Evolutionary conservation across 768 basidiomycete species (phyloP).

Genomic region (Tylopilus felleus): DNA sequence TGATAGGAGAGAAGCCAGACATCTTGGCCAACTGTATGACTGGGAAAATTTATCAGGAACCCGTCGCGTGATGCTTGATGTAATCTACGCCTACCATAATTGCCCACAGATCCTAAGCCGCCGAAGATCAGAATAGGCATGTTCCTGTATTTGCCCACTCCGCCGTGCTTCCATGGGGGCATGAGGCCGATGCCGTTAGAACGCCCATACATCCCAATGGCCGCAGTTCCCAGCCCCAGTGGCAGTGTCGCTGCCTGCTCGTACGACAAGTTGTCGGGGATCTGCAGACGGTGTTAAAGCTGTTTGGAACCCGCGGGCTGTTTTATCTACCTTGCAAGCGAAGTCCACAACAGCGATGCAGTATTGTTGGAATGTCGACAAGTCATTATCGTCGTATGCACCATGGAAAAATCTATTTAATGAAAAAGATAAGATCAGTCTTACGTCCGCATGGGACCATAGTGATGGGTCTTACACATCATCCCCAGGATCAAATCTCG

Average conservation of each 20-base stretch:
- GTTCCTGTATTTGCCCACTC: constrained; percentile 40
- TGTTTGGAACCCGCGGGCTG: background rate
- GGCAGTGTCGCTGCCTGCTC: constrained; percentile 50
- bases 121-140: constrained; percentile 48
- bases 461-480: constrained; percentile 40
- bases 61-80: constrained; percentile 3
- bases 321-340: constrained; percentile 36
- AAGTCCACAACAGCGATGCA: constrained; percentile 39
- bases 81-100: constrained; percentile 38
- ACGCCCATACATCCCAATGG: constrained; percentile 45
- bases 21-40: constrained; percentile 40
- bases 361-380: constrained; percentile 45
- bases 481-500: constrained; percentile 48
- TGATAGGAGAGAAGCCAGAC: constrained; percentile 38
- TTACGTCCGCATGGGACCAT: constrained; percentile 4
- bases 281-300: constrained; percentile 30
- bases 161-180: constrained; percentile 36
- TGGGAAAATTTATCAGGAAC: constrained; percentile 22
- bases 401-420: constrained; percentile 39
- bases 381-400: constrained; percentile 35
- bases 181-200: constrained; percentile 41
- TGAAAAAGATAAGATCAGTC: constrained; percentile 25
- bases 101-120: constrained; percentile 48
- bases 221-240: constrained; percentile 46
- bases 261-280: constrained; percentile 45